Percentiles rank a stretch among this genome's conserved stretches.
Evolutionary conservation across 257 asterid species (phyloP).

Genomic region (Mentha longifolia): DNA sequence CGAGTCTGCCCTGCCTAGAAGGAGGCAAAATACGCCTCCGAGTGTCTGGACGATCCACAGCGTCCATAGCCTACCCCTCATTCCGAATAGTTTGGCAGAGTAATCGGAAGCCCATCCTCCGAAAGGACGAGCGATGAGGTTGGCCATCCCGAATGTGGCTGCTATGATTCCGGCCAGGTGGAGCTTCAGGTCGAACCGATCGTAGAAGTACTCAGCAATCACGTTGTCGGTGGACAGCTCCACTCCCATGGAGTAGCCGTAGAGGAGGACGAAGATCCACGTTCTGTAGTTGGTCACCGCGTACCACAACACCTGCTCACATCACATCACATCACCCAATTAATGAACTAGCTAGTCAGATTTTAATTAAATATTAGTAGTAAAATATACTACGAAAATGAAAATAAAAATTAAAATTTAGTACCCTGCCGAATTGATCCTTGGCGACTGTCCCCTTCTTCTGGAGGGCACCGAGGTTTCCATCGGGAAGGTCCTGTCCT

Average conservation of each 20-base stretch:
- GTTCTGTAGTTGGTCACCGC: conserved; percentile 71
- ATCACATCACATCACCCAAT: no score
- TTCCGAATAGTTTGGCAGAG: conserved; percentile 52
- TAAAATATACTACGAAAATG: no score
- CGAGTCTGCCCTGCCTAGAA: conserved; percentile 48
- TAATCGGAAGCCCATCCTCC: conserved; percentile 65
- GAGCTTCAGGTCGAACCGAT: conserved; percentile 61
- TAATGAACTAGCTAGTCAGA: no score
- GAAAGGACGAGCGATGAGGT: conserved; percentile 54
- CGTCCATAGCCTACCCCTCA: conserved; percentile 73
- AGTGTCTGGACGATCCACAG: conserved; percentile 59
- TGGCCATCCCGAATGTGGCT: conserved; percentile 67
- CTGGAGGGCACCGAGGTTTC: conserved; percentile 51
- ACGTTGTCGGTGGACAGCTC: conserved; percentile 65
- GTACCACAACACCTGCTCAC: conserved; percentile 33
- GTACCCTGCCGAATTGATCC: conserved; percentile 56
- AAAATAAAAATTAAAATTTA: no score
- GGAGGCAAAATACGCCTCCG: conserved; percentile 62
- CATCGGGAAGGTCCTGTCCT: conserved; percentile 77
- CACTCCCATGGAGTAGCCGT: conserved; percentile 79
- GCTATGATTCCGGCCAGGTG: conserved; percentile 62
- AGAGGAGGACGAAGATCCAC: conserved; percentile 65
- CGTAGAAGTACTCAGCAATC: conserved; percentile 64
- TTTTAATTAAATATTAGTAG: no score
- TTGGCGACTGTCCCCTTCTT: conserved; percentile 56